phyloP scores from a whole-genome alignment of 495 filamentous ascomycete genomes.

The Podospora appendiculata region DNA sequence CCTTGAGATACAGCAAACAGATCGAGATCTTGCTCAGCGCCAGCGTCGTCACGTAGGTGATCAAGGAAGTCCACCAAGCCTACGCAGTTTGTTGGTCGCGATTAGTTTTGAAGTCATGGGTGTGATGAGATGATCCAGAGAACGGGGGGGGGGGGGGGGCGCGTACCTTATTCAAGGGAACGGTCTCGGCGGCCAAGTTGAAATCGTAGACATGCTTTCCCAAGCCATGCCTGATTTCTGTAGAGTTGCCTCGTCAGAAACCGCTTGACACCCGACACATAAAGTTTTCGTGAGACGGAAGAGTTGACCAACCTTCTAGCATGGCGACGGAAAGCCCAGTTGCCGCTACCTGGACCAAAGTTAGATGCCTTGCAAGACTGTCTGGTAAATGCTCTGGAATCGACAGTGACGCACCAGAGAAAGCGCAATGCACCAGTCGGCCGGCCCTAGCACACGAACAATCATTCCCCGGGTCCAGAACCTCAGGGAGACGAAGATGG shows the following conservation, averaged over 20 bases:
- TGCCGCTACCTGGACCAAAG: constrained; percentile 3
- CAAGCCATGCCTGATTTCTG: constrained; percentile 14
- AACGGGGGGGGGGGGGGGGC: not conserved
- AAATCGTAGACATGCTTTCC: constrained; percentile 17
- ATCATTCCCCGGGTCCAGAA: constrained; percentile 16
- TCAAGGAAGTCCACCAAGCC: constrained; percentile 16
- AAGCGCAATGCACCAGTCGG: constrained; percentile 14
- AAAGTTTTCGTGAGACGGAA: too few species aligned
- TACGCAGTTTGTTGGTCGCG: not conserved
- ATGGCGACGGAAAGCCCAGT: constrained; percentile 1
- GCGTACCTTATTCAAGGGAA: constrained; percentile 7
- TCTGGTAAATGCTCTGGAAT: too few species aligned
- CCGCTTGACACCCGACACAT: not conserved
- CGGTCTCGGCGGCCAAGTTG: not conserved
- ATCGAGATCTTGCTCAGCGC: constrained; percentile 20
- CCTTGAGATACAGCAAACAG: constrained; percentile 19
- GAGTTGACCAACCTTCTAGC: constrained; percentile 2
- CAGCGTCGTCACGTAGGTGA: constrained; percentile 13
- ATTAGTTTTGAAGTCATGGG: not conserved
- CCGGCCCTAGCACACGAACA: constrained; percentile 5
- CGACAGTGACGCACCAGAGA: constrained; percentile 7
- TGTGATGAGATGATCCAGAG: too few species aligned
- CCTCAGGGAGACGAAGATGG: constrained; percentile 13
- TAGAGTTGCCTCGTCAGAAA: not conserved
- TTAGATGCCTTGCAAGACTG: too few species aligned